Evolutionary conservation across 768 basidiomycete species (phyloP).

Genomic region (Lentinula sp.): DNA sequence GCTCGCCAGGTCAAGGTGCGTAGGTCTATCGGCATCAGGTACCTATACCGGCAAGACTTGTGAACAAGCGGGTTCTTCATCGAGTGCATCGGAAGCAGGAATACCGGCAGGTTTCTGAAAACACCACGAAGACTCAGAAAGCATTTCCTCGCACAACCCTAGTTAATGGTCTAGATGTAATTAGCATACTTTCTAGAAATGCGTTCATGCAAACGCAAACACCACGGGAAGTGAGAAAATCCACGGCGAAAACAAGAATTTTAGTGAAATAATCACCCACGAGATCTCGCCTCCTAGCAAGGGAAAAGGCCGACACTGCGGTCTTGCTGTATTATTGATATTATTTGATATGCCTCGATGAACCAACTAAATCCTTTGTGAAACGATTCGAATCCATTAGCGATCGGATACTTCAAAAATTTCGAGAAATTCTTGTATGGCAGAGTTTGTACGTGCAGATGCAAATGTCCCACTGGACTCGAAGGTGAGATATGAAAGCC

Average conservation of each 20-base stretch:
- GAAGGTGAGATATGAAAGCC: constrained; percentile 84
- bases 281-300: constrained; percentile 22
- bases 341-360: constrained; percentile 52
- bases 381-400: constrained; percentile 27
- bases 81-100: background rate
- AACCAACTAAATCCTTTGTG: constrained; percentile 76
- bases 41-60: no score
- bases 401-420: constrained; percentile 44
- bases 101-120: background rate
- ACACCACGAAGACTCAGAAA: background rate
- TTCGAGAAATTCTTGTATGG: constrained; percentile 46
- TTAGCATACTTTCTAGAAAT: no score
- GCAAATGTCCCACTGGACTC: constrained; percentile 66
- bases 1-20: background rate
- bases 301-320: constrained; percentile 45
- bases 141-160: background rate
- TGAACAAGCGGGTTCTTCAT: background rate
- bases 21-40: background rate
- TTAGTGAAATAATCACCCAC: background rate
- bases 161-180: no score
- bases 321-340: constrained; percentile 52
- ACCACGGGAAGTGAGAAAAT: background rate
- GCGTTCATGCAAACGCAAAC: background rate
- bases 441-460: constrained; percentile 66
- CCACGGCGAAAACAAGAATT: background rate